A percentile compares a stretch with the other conserved stretches of the same genome.
Conservation (phyloP, 1,284 basidiomycete species). For the Sphagnurus paluster region DNA sequence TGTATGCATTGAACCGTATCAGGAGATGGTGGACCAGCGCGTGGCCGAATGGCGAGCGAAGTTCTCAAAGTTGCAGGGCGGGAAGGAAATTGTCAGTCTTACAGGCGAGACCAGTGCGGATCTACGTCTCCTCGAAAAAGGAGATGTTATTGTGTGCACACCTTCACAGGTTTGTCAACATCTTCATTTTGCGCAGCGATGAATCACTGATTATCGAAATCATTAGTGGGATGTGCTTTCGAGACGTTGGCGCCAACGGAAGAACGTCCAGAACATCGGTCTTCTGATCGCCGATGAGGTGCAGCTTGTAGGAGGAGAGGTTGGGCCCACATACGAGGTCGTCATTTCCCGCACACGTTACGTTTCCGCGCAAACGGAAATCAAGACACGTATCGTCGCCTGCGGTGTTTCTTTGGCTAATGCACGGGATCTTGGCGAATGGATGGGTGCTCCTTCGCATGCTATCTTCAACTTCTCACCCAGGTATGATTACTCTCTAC, state of each 20-base stretch:
- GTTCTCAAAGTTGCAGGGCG: slow-evolving; percentile 80
- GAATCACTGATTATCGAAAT: slow-evolving; percentile 9
- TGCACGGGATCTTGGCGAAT: slow-evolving; percentile 93
- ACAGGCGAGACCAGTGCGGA: slow-evolving; percentile 97
- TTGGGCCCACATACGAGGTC: slow-evolving; percentile 96
- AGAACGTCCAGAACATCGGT: slow-evolving; percentile 94
- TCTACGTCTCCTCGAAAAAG: slow-evolving; percentile 87
- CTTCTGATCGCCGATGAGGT: slow-evolving; percentile 95
- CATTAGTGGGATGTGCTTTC: slow-evolving; percentile 95
- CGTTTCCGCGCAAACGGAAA: slow-evolving; percentile 92
- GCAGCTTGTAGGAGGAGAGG: slow-evolving; percentile 89
- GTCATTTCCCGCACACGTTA: slow-evolving; percentile 94
- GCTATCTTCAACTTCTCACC: slow-evolving; percentile 95
- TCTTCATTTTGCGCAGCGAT: not conserved
- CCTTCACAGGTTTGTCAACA: slow-evolving; percentile 64
- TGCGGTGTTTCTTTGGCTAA: slow-evolving; percentile 96
- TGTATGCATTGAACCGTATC: slow-evolving; percentile 95
- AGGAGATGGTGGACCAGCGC: slow-evolving; percentile 93
- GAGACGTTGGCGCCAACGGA: slow-evolving; percentile 93
- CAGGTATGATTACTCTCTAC: slow-evolving; percentile 48
- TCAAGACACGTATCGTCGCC: slow-evolving; percentile 90
- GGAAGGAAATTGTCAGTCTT: slow-evolving; percentile 90
- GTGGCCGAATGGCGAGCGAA: slow-evolving; percentile 89
- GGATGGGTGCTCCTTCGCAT: slow-evolving; percentile 94
- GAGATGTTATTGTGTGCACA: slow-evolving; percentile 92